Conservation (phyloP, 2,329 filamentous ascomycete species). For the Aaosphaeria pasadenensis region DNA sequence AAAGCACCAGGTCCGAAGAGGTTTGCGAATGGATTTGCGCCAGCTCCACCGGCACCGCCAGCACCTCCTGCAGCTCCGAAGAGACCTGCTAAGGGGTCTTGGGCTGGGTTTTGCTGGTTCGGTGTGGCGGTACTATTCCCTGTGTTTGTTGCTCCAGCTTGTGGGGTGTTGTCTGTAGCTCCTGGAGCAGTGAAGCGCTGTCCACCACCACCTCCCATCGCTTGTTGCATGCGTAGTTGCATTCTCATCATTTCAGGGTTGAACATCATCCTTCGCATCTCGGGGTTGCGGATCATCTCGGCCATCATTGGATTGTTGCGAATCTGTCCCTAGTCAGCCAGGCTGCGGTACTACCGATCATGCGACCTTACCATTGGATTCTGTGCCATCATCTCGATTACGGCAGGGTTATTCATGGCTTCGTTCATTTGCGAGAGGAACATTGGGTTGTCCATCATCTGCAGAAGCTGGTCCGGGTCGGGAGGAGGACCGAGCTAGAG, state of each 20-base stretch:
- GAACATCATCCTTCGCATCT: constrained; percentile 89
- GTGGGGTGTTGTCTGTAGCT: constrained; percentile 78
- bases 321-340: constrained; percentile 48
- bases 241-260: constrained; percentile 81
- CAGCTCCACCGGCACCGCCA: constrained; percentile 26
- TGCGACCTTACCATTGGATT: constrained; percentile 50
- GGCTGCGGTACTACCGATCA: neutral
- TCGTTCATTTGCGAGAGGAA: constrained; percentile 88
- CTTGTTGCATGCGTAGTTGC: constrained; percentile 76
- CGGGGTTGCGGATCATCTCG: constrained; percentile 82
- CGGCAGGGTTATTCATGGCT: constrained; percentile 89
- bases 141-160: constrained; percentile 13
- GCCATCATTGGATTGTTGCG: constrained; percentile 85
- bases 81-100: constrained; percentile 49
- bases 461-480: constrained; percentile 74
- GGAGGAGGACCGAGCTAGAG: constrained; percentile 86
- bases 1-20: constrained; percentile 46
- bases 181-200: constrained; percentile 83
- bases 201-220: constrained; percentile 52
- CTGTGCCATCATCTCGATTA: constrained; percentile 75
- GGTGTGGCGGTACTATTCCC: constrained; percentile 37
- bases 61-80: constrained; percentile 25
- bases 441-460: constrained; percentile 85
- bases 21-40: constrained; percentile 59
- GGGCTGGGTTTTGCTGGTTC: constrained; percentile 36